A percentile compares a stretch with the other conserved stretches of the same genome.
Evolutionary conservation across 768 basidiomycete genomes (phyloP).

Genomic region (Udeniomyces megalosporus): DNA sequence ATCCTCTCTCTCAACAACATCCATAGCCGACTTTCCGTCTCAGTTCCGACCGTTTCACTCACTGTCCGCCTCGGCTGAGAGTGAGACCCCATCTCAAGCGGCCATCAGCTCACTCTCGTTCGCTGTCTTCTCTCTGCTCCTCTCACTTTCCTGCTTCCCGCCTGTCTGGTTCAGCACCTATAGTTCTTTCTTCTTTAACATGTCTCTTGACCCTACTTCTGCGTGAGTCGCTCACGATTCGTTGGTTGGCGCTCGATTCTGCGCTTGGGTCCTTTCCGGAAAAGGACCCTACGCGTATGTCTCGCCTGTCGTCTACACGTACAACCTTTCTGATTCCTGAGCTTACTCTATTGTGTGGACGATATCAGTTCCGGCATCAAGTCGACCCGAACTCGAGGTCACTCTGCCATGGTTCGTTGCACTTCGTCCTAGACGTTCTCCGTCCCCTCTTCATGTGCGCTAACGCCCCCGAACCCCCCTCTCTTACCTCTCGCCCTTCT

Average conservation of each 20-base stretch:
- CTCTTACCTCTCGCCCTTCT: not conserved
- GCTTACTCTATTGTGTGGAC: not conserved
- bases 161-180: not conserved
- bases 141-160: not conserved
- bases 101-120: too few relatives aligned
- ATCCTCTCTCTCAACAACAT: too few relatives aligned
- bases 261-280: not conserved
- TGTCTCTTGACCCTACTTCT: not conserved
- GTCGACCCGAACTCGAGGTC: conserved; percentile 21
- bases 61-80: too few relatives aligned
- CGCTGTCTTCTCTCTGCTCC: not conserved
- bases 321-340: not conserved
- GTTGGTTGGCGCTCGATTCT: too few relatives aligned
- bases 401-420: conserved; percentile 25
- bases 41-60: too few relatives aligned
- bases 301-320: not conserved
- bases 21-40: too few relatives aligned
- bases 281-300: not conserved
- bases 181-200: not conserved
- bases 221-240: too few relatives aligned
- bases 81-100: too few relatives aligned
- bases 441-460: not conserved
- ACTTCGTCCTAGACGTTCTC: not conserved
- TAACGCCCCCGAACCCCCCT: not conserved
- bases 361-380: conserved; percentile 10